Base-by-base conservation (phyloP, 1,139 yeast species). In the Nakaseomyces nivariensis region DNA sequence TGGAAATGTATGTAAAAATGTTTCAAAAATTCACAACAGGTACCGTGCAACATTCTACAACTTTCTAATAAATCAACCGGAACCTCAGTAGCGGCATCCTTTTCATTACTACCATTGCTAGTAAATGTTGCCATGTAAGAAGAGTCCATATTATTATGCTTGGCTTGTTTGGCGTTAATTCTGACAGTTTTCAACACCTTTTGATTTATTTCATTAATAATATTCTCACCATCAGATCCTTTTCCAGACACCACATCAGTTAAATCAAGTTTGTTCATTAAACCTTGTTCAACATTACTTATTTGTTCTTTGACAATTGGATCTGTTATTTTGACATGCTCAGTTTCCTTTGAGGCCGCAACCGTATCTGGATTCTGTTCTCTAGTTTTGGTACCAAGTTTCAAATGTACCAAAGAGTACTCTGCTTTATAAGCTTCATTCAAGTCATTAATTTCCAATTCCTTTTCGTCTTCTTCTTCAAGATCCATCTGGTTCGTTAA, bases 1-100 rank as follows among this genome's bases (percentile, higher is more conserved):
- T 75, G 75, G 58, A 78, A 79, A 58, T 79, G 81, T 5, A 73
- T 63, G 84, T 88, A 84, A 61, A 83, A 84, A 62, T 84, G 90
- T 51, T 79, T 75, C 45, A 84, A 63, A 59, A 83, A 83, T 63
- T 84, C 92, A 40, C 81, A 74, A 1, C 88, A 77, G 0, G 90
- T 82, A 1, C 82, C 76, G 60, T 84, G 89, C 22, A 79, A 71
- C 33, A 78, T 61, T 42, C 79, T 61, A 24, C 78, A 63, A 47
- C 69, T 65, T 50, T 76, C 79, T 25, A 76, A 45, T 4, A 68
- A 51, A 10, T 57, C 63, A 5, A 49, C 49, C 2, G 68, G 67
- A 26, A 66, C 49, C 8, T 58, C 61, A 5, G 66, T 56, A 13
- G 49, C 52, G 4, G 62, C 64, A 40, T 64, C 67, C 6, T 53